Conservation (phyloP, 1,284 basidiomycete genomes). For the Tetrapyrgos nigripes region DNA sequence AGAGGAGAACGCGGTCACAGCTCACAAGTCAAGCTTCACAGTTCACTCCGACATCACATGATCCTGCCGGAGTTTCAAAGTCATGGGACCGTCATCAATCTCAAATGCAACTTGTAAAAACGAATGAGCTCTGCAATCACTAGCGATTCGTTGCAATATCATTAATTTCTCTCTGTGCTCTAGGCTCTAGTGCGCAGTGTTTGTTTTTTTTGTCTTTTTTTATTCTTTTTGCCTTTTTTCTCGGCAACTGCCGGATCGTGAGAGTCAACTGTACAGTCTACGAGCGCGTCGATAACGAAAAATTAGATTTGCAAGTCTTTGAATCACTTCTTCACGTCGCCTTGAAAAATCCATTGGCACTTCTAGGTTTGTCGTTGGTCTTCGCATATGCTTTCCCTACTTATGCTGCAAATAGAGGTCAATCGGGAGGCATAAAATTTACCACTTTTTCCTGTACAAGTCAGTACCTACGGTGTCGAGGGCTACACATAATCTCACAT, state of each 20-base stretch:
- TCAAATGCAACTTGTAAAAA: no score
- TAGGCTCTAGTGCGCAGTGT: no score
- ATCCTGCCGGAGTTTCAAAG: no score
- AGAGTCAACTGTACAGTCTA: constrained; percentile 28
- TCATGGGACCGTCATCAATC: no score
- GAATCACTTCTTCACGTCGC: constrained; percentile 47
- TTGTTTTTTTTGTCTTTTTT: no score
- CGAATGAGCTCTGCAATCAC: no score
- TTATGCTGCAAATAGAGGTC: constrained; percentile 70
- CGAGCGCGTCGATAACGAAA: constrained; percentile 40
- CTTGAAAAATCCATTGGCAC: constrained; percentile 94
- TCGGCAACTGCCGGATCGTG: not conserved
- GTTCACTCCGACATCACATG: not conserved
- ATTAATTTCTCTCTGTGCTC: no score
- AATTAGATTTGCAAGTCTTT: constrained; percentile 22
- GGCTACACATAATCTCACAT: constrained; percentile 27
- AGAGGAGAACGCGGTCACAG: no score
- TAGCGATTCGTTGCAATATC: no score
- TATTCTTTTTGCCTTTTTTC: no score
- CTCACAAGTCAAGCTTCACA: not conserved
- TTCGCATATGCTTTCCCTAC: constrained; percentile 4
- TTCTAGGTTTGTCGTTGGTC: constrained; percentile 43
- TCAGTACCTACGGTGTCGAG: constrained; percentile 21
- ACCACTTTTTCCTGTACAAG: constrained; percentile 17
- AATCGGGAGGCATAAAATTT: constrained; percentile 88